These are phyloP conservation scores for Crithidia bombi DNA, from an alignment of 208 protist species.

Conservation along the genomic window DNA sequence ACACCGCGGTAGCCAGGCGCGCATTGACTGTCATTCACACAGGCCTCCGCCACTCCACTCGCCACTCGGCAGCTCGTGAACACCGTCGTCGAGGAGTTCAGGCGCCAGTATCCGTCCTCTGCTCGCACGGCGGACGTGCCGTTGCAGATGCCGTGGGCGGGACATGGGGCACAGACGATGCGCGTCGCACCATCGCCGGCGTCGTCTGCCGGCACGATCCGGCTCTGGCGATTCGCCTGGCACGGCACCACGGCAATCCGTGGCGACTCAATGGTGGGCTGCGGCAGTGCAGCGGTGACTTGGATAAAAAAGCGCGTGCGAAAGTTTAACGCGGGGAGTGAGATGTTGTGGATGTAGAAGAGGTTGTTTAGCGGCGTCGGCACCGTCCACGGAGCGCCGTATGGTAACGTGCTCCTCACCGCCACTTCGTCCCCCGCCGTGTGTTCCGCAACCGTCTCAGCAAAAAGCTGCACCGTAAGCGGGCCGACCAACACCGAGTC, in stretches of 20 bases:
- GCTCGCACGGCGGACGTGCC: constrained; percentile 26
- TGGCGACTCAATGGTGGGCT: constrained; percentile 11
- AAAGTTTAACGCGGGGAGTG: constrained; percentile 17
- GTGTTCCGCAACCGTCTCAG: constrained; percentile 1
- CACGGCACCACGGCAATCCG: constrained; percentile 30
- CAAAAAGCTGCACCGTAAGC: constrained; percentile 25
- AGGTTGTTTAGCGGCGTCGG: constrained; percentile 25
- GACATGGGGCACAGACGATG: constrained; percentile 36
- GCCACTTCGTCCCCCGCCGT: neutral
- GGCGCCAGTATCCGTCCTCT: constrained; percentile 44
- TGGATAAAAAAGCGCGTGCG: constrained; percentile 25
- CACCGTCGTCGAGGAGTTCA: constrained; percentile 5
- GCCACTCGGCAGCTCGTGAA: constrained; percentile 36
- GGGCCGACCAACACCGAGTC: neutral
- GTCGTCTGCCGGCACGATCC: neutral
- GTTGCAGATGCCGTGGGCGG: constrained; percentile 40
- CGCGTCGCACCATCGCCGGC: neutral
- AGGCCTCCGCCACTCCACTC: constrained; percentile 33
- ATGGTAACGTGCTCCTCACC: neutral
- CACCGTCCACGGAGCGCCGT: constrained; percentile 21
- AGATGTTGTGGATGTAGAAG: constrained; percentile 42
- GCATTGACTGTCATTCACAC: constrained; percentile 36
- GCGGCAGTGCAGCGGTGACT: constrained; percentile 15
- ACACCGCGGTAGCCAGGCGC: constrained; percentile 38
- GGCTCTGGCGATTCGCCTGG: constrained; percentile 16